A percentile compares a stretch with the other conserved stretches of the same genome.
phyloP scores from a whole-genome alignment of 108 stramenopile species.

The Conticribra weissflogii region DNA sequence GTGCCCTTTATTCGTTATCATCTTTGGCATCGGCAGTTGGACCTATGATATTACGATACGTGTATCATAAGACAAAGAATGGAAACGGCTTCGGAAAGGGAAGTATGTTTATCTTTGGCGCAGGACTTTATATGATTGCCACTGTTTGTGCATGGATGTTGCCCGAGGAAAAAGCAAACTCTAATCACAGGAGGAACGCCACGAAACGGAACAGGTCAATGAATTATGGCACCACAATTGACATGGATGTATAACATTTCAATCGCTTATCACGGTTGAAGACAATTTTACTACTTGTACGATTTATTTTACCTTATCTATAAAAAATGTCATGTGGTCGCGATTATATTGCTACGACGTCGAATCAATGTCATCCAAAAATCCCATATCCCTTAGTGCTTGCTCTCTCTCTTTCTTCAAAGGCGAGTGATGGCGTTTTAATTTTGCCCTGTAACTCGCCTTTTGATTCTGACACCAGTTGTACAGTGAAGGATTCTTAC shows the following conservation, averaged over 20 bases:
- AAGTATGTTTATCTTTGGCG: conserved; percentile 79
- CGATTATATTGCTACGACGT: not conserved
- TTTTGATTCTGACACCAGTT: conserved; percentile 51
- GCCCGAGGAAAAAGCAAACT: conserved; percentile 67
- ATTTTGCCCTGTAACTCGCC: conserved; percentile 21
- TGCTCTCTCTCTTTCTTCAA: conserved; percentile 43
- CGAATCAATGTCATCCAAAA: conserved; percentile 22
- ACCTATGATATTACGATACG: conserved; percentile 61
- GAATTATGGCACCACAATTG: conserved; percentile 1
- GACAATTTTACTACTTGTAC: too few species aligned
- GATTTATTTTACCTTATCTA: too few species aligned
- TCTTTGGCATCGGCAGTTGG: conserved; percentile 81
- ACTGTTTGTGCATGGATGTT: conserved; percentile 58
- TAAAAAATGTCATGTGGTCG: too few species aligned
- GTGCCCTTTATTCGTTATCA: conserved; percentile 76
- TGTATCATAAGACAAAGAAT: conserved; percentile 65
- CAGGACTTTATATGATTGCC: conserved; percentile 68
- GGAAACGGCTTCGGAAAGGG: conserved; percentile 60
- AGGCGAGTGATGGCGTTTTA: conserved; percentile 34
- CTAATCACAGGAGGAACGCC: conserved; percentile 16
- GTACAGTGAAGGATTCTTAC: conserved; percentile 31
- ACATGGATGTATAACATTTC: too few species aligned
- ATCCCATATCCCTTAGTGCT: conserved; percentile 39
- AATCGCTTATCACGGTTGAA: too few species aligned
- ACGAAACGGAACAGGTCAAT: conserved; percentile 22